Percentiles rank a stretch among this genome's conserved stretches.
Evolutionary conservation across 345 rosid species (phyloP).

Genomic region (Salix dunnii): DNA sequence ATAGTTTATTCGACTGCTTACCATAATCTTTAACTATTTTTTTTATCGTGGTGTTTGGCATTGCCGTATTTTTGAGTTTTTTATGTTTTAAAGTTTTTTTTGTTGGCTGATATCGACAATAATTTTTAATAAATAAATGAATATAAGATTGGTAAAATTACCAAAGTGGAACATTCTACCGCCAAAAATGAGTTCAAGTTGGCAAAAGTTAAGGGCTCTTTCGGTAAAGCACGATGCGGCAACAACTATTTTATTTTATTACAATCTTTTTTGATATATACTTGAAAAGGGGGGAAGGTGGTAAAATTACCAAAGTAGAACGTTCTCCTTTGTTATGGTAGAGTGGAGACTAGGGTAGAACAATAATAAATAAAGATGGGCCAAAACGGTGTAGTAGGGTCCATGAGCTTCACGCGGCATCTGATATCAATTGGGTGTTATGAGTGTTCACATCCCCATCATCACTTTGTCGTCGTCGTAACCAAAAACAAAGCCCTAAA

Average conservation of each 20-base stretch:
- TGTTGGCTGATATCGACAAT: too few relatives aligned
- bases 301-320: too few relatives aligned
- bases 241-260: background rate
- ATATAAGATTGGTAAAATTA: background rate
- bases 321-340: too few relatives aligned
- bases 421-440: background rate
- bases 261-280: conserved; percentile 3
- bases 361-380: background rate
- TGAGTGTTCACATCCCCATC: background rate
- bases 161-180: conserved; percentile 13
- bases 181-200: background rate
- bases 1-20: too few relatives aligned
- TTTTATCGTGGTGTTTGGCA: too few relatives aligned
- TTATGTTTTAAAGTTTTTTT: too few relatives aligned
- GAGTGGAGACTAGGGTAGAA: conserved; percentile 4
- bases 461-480: conserved; percentile 7
- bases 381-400: conserved; percentile 19
- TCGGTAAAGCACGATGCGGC: background rate
- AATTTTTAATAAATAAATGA: too few relatives aligned
- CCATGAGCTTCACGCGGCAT: conserved; percentile 17
- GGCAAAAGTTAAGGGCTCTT: conserved; percentile 4
- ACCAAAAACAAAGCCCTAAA: background rate
- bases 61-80: too few relatives aligned
- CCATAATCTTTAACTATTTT: too few relatives aligned
- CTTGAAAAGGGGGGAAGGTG: too few relatives aligned